Conservation (phyloP, 352 stramenopile species). For the Halophytophthora batemanensis region DNA sequence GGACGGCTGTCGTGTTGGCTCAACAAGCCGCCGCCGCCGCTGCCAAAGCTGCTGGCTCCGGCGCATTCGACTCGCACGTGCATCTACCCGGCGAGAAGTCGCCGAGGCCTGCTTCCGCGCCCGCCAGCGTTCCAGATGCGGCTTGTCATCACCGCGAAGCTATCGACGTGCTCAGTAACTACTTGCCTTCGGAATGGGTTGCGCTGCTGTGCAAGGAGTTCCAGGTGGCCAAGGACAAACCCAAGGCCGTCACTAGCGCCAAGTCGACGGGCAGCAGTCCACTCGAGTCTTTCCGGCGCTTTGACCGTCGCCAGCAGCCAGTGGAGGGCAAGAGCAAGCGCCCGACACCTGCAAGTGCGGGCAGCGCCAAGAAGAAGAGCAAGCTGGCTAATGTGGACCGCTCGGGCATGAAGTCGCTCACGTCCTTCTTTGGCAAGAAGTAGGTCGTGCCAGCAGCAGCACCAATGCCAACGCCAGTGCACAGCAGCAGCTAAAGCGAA, state of each 20-base stretch:
- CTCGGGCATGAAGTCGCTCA: constrained; percentile 81
- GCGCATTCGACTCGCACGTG: constrained; percentile 38
- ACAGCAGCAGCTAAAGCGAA: constrained; percentile 15
- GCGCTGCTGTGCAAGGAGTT: constrained; percentile 46
- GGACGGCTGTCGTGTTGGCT: constrained; percentile 36
- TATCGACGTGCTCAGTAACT: constrained; percentile 59
- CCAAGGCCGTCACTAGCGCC: constrained; percentile 11
- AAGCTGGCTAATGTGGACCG: constrained; percentile 75
- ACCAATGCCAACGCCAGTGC: not conserved
- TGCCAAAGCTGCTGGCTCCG: constrained; percentile 10
- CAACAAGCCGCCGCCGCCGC: constrained; percentile 24
- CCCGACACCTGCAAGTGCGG: constrained; percentile 22
- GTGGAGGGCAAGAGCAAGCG: constrained; percentile 38
- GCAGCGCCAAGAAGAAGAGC: constrained; percentile 70
- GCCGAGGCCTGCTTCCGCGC: not conserved
- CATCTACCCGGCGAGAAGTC: constrained; percentile 20
- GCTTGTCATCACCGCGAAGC: constrained; percentile 35
- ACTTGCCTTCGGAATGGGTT: constrained; percentile 42
- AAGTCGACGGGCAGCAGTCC: constrained; percentile 13
- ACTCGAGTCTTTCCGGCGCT: constrained; percentile 34
- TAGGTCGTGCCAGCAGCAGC: too few relatives aligned
- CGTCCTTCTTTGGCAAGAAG: constrained; percentile 82
- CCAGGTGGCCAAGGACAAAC: constrained; percentile 24
- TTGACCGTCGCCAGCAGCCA: constrained; percentile 25
- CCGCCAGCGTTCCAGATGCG: constrained; percentile 11